A percentile compares a stretch with the other conserved stretches of the same genome.
phyloP scores from a whole-genome alignment of 352 stramenopile species.

The Pythium dissimile region DNA sequence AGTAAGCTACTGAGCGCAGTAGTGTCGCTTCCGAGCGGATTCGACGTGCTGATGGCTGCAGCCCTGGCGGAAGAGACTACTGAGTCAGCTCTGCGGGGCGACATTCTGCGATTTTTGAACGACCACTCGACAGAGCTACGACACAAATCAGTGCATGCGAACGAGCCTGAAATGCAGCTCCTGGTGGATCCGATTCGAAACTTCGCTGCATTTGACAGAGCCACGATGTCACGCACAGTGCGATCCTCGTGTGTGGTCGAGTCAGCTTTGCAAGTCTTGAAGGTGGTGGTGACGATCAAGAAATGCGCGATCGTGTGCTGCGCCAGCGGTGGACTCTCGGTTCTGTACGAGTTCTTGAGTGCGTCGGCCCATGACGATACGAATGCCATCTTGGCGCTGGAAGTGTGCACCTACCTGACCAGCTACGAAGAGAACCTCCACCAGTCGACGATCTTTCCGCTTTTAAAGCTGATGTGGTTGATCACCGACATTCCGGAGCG shows the following conservation, averaged over 20 bases:
- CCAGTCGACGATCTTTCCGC: constrained; percentile 4
- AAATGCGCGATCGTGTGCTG: constrained; percentile 25
- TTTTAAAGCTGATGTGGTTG: constrained; percentile 33
- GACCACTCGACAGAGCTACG: constrained; percentile 1
- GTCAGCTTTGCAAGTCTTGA: constrained; percentile 28
- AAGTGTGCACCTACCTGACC: constrained; percentile 38
- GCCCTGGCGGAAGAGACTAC: neutral
- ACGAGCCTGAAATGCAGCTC: neutral
- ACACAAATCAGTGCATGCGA: constrained; percentile 8
- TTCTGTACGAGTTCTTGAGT: constrained; percentile 33
- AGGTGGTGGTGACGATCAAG: constrained; percentile 27
- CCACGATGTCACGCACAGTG: neutral
- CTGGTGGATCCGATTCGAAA: neutral
- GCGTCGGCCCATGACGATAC: constrained; percentile 27
- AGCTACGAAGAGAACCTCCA: constrained; percentile 26
- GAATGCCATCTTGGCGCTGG: constrained; percentile 23
- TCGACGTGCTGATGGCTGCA: neutral
- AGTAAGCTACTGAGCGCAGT: too few species aligned
- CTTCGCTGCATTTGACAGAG: neutral
- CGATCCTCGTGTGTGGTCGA: constrained; percentile 2
- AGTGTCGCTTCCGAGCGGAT: neutral
- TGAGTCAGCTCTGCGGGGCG: neutral
- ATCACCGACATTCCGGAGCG: constrained; percentile 9
- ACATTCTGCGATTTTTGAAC: constrained; percentile 6
- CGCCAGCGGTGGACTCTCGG: constrained; percentile 19